Conservation (phyloP, 2,329 filamentous ascomycete genomes). For the Camillea tinctor region DNA sequence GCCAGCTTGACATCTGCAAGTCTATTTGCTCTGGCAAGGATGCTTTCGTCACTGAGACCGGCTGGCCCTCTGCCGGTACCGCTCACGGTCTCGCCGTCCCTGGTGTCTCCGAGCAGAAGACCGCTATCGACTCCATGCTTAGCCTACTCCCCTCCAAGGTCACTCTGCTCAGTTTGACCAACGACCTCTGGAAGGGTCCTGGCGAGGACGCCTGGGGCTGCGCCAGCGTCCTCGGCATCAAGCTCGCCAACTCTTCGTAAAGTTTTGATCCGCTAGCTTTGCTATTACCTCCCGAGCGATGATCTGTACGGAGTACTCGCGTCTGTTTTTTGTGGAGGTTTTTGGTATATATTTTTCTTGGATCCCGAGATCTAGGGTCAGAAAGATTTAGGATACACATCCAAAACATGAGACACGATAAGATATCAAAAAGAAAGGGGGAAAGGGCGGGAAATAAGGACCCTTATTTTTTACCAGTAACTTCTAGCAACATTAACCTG, state of each 20-base stretch:
- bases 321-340: background rate
- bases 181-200: conserved; percentile 78
- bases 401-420: background rate
- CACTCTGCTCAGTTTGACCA: conserved; percentile 77
- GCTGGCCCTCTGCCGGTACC: conserved; percentile 74
- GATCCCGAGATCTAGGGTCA: background rate
- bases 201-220: conserved; percentile 63
- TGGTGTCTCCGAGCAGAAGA: conserved; percentile 63
- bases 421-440: background rate
- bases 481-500: conserved; percentile 24
- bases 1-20: conserved; percentile 71
- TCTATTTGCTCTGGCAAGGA: conserved; percentile 68
- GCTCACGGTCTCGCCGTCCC: conserved; percentile 74
- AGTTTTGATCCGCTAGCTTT: background rate
- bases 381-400: background rate
- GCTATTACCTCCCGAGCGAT: conserved; percentile 14
- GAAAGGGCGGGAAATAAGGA: background rate
- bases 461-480: conserved; percentile 4
- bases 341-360: background rate
- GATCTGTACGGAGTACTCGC: background rate
- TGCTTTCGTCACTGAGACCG: conserved; percentile 83
- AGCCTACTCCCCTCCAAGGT: conserved; percentile 63
- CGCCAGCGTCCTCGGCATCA: conserved; percentile 25
- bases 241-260: background rate
- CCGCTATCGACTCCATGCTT: conserved; percentile 71